Base-by-base conservation (phyloP, 352 stramenopile genomes). In the Phytophthora capsici region DNA sequence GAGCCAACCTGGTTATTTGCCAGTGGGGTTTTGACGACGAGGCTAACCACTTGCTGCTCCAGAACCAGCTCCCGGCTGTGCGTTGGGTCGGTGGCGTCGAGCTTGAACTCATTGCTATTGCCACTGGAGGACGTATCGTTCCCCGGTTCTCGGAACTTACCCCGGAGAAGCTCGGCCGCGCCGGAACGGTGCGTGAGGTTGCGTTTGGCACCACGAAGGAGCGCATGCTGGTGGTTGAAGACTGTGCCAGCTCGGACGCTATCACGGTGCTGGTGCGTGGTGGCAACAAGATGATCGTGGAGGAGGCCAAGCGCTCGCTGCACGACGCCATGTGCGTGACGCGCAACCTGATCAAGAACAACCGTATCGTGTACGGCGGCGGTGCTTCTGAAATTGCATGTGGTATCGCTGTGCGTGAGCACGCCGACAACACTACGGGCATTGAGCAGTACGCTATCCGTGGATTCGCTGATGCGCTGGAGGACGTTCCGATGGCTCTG, bases 11-110 rank as follows among this genome's bases (percentile, higher is more conserved):
- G 26, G 98, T 99, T 43, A 99, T 99, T 77, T 99, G 97, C 82
- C 97, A 99, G 79, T 99, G 97, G 98, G 98, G 98, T 37, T 99
- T 99, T 75, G 98, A 99, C 78, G 98, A 99, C 75, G 98, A 99
- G 73, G 97, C 97, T 48, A 99, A 99, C 87, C 97, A 99, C 78
- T 79, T 99, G 67, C 84, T 99, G 28, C 81, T 99, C 45, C 97
- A 99, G 75, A 98, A 99, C 80, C 63, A 99, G 28, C 79, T 99
- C 13, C 96, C 97, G 5, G 98, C 98, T 37, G 97, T 99, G 54
- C 94, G 98, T 49, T 99, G 98, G 98, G 98, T 99, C 2, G 98
- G 98, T 50, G 98, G 98, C 44, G 96, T 99, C 16, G 98, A 99
- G 86, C 95, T 99, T 34, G 98, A 99, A 84, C 93, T 99, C n/a